A percentile compares a stretch with the other conserved stretches of the same genome.
These are phyloP conservation scores for Imleria badia DNA, from an alignment of 768 basidiomycete species.

Conservation along the genomic window DNA sequence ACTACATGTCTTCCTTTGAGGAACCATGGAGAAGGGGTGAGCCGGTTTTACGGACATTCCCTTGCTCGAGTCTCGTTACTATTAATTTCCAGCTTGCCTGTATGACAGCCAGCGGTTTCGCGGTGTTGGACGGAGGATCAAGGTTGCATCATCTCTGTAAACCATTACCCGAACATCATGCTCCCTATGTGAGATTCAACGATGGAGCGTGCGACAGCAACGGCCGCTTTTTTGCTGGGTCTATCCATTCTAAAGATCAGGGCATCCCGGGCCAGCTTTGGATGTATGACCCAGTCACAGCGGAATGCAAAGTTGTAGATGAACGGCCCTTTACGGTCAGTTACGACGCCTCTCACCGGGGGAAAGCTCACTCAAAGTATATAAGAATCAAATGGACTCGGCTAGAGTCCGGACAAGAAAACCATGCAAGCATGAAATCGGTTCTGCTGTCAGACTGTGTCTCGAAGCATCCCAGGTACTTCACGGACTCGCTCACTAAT, in stretches of 20 bases:
- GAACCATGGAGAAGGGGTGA: constrained; percentile 31
- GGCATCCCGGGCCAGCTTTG: constrained; percentile 57
- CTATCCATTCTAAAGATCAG: constrained; percentile 49
- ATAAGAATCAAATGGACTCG: constrained; percentile 23
- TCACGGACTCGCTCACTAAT: constrained; percentile 67
- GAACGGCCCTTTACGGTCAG: constrained; percentile 65
- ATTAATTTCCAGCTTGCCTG: constrained; percentile 17
- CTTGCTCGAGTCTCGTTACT: background rate
- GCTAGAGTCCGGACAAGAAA: constrained; percentile 22
- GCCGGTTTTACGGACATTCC: background rate
- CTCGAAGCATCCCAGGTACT: constrained; percentile 48
- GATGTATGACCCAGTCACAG: constrained; percentile 52
- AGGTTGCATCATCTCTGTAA: constrained; percentile 52
- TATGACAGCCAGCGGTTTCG: constrained; percentile 23
- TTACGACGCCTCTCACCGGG: constrained; percentile 5
- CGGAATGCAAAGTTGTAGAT: constrained; percentile 52
- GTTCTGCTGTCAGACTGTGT: constrained; percentile 5
- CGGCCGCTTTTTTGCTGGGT: constrained; percentile 69
- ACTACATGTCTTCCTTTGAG: constrained; percentile 60
- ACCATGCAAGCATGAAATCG: constrained; percentile 16
- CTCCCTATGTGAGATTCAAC: constrained; percentile 58
- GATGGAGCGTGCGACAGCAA: constrained; percentile 66
- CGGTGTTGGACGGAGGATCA: constrained; percentile 14
- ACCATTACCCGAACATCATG: constrained; percentile 47
- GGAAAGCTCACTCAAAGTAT: background rate